Conservation (phyloP, 2,329 filamentous ascomycete species). For the Aureobasidium lini region DNA sequence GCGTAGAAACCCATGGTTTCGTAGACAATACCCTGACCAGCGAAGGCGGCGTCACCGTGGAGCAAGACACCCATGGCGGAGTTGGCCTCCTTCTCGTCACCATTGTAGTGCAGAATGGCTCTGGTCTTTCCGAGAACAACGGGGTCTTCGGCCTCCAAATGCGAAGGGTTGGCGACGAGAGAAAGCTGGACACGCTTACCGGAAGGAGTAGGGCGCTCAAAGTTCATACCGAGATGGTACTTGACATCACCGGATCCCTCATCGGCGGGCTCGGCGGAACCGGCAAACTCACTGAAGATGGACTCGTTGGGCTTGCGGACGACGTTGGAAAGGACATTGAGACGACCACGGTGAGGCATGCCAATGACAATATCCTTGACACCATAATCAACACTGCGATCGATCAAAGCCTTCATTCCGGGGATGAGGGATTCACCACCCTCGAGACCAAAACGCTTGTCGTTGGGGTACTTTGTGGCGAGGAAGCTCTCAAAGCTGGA, state of each 20-base stretch:
- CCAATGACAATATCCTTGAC: slow-evolving; percentile 99
- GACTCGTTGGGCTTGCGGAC: slow-evolving; percentile 99
- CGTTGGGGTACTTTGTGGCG: slow-evolving; percentile 96
- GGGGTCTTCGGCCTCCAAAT: slow-evolving; percentile 95
- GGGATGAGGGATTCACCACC: slow-evolving; percentile 95
- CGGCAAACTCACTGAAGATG: slow-evolving; percentile 97
- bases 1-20: slow-evolving; percentile 97
- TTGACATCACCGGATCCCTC: slow-evolving; percentile 98
- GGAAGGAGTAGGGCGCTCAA: slow-evolving; percentile 94
- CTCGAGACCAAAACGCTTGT: slow-evolving; percentile 98
- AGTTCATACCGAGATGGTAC: slow-evolving; percentile 99
- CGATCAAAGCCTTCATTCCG: slow-evolving; percentile 98
- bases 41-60: slow-evolving; percentile 95
- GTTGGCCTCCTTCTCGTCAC: slow-evolving; percentile 80
- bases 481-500: slow-evolving; percentile 95
- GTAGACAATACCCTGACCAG: slow-evolving; percentile 94
- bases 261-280: slow-evolving; percentile 76
- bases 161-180: slow-evolving; percentile 94
- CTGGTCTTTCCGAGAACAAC: slow-evolving; percentile 96
- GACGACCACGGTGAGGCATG: slow-evolving; percentile 97
- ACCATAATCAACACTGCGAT: slow-evolving; percentile 95
- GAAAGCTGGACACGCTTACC: slow-evolving; percentile 99
- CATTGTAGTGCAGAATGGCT: slow-evolving; percentile 98
- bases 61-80: slow-evolving; percentile 93
- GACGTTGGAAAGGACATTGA: slow-evolving; percentile 97